Base-by-base conservation (phyloP, 768 basidiomycete species). In the Trametes gibbosa region DNA sequence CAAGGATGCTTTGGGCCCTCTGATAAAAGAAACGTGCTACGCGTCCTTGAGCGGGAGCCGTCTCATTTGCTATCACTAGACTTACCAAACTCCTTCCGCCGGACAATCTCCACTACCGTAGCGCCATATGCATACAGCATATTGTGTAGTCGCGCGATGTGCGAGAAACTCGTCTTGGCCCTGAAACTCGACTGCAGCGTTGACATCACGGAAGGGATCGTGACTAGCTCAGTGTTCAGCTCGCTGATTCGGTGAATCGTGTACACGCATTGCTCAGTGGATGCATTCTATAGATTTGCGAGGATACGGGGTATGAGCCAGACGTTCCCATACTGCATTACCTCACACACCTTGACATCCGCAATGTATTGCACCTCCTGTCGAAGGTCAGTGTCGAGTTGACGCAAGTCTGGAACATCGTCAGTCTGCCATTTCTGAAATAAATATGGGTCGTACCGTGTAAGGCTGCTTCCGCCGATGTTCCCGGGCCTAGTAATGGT, bases 101-200 rank as follows among this genome's bases (percentile, higher is more conserved):
- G 80, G 2, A 95, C 90, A 29, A 98, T 85, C 73, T 98, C 96
- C 17, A 95, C 81, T 9, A 97, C 81, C 0, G 94, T 93, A 1
- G 92, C 90, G 0, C 91, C 90, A 71, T 98, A 98, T 0, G 92
- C 93, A 68, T 93, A 95, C 0, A 95, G 72, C 84, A 98, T 90
- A 55, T 82, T 86, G 69, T 96, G 94, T 42, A 98, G 76, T 17
- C 96, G 81, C 50, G 89, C 84, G 14, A 98, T 89, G 72, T 98
- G 94, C n/a, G 88, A 81, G 69, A 98, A 98, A 58, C 88, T 89
- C 29, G 85, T 91, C 68, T 76, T 91, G 79, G 56, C 77, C 73
- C 88, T 80, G 64, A 95, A 84, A 67, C 84, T 86, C 0, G 80
- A 69, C 68, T 95, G 92, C 1, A 98, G 76, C 2, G 76, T 72